Base-by-base conservation (phyloP, 331 rosid species). In the Quercus tomentella region DNA sequence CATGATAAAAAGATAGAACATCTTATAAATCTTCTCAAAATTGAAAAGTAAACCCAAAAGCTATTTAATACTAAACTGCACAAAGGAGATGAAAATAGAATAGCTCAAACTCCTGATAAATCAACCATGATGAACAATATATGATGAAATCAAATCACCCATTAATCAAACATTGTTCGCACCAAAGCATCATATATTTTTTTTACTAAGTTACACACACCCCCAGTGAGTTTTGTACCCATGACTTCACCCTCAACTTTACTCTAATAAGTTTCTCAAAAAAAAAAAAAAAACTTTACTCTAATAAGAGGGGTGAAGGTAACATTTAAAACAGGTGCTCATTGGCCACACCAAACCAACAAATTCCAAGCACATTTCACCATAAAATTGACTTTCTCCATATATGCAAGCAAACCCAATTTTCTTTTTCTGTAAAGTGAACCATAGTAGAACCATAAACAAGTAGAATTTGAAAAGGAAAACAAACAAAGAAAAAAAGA, bases 11-110 rank as follows among this genome's bases (percentile, higher is more conserved):
- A 72, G 54, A 55, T 17, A 76, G 66, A 66, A 67, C 28, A 60
- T 65, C 55, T 41, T 84, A 73, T 75, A 54, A 82, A 80, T 49
- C 62, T 63, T 35, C 52, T 25, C 45, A 63, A 63, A 56, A 63
- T n/a, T 57, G 7, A 70, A 26, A 73, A 77, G 61, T 5, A 70
- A 71, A 79, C 30, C 66, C 56, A 73, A 56, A 45, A 63, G n/a
- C 33, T 61, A 49, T 25, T 60, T 51, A 26, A 79, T 33, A 54
- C 5, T 21, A 65, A 16, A 73, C 56, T 37, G 49, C 43, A 20
- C 30, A 73, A 49, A 52, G 45, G 45, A 41, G 45, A 41, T 41
- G 12, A 41, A 8, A 41, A 41, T 8, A 41, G 12, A 41, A 41
- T 41, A 41, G 45, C 45, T 12, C 45, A 41, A 41, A 41, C 45